Percentiles rank a stretch among this genome's conserved stretches.
Conservation (phyloP, 2,329 filamentous ascomycete genomes). For the Talaromyces amestolkiae region DNA sequence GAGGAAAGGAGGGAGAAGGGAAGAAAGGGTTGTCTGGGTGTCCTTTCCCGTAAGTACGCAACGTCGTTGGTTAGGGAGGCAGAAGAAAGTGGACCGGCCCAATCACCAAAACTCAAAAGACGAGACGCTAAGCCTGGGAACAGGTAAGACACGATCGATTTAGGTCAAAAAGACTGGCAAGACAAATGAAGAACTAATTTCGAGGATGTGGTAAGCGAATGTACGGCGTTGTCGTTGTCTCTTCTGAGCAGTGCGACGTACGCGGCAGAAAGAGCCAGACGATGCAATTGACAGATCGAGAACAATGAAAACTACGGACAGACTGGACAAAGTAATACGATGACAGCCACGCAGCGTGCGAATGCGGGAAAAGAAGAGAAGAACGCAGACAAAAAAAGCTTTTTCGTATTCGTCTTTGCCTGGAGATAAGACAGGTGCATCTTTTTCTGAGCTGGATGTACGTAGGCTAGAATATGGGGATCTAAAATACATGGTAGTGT, state of each 20-base stretch:
- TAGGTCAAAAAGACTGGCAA: background rate
- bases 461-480: background rate
- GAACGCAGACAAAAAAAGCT: background rate
- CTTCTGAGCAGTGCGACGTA: background rate
- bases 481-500: background rate
- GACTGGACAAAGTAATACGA: background rate
- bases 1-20: background rate
- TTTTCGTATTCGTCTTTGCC: background rate
- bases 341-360: background rate
- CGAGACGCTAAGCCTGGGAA: slow-evolving; percentile 8
- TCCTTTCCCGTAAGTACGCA: background rate
- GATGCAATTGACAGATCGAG: background rate
- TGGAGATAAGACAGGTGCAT: background rate
- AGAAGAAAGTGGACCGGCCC: slow-evolving; percentile 13
- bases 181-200: background rate
- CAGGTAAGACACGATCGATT: slow-evolving; percentile 5
- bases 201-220: background rate
- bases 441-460: background rate
- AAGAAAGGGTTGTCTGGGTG: slow-evolving; percentile 11
- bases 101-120: background rate
- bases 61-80: background rate
- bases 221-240: background rate
- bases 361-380: background rate
- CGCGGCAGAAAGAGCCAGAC: background rate
- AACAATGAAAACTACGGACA: background rate